Evolutionary conservation across 331 rosid genomes (phyloP), one percentile per base, ranked within the genome.

Genomic region (Erythrophleum ivorense): DNA sequence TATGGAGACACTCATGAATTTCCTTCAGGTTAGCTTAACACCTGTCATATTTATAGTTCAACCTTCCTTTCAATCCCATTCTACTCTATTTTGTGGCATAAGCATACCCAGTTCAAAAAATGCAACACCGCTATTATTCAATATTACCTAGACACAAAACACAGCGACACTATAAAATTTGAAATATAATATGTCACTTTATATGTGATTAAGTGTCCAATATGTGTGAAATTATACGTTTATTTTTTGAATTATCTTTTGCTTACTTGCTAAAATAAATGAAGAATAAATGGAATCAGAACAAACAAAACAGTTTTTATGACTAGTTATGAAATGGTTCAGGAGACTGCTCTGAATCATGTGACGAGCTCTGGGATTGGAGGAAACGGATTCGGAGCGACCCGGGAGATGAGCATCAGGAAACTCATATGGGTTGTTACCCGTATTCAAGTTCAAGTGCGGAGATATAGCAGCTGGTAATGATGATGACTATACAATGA

Each of bases 341-440:
- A 94, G 98, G 98, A 95, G 84, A 88, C 98, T 11, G 98, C 98
- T 54, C 84, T 93, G 31, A 95, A 95, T 86, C 98, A 95, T 24
- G 97, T 93, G 0, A 87, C 92, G 5, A 52, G 93, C 81, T 93
- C 93, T 5, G 98, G 97, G 74, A 87, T 93, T 4, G 93, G 94
- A 0, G 98, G 98, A 29, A 81, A 88, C 49, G 98, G 93, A 3
- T 95, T 93, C 38, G 98, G 98, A n/a, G 91, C 93, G 2, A 95
- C 98, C 0, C 87, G 93, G 1, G 92, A 95, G 82, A 95, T 95
- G 98, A 91, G 94, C 88, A 72, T 90, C 76, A 82, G 98, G 67
- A 90, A 87, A 66, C 96, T 95, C 57, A 95, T 95, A 40, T 95
- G 98, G 98, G 98, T 95, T 2, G 98, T 90, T 49, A 95, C 98